Evolutionary conservation across 2,329 filamentous ascomycete species (phyloP).

Genomic region (Colletotrichum coccodes): DNA sequence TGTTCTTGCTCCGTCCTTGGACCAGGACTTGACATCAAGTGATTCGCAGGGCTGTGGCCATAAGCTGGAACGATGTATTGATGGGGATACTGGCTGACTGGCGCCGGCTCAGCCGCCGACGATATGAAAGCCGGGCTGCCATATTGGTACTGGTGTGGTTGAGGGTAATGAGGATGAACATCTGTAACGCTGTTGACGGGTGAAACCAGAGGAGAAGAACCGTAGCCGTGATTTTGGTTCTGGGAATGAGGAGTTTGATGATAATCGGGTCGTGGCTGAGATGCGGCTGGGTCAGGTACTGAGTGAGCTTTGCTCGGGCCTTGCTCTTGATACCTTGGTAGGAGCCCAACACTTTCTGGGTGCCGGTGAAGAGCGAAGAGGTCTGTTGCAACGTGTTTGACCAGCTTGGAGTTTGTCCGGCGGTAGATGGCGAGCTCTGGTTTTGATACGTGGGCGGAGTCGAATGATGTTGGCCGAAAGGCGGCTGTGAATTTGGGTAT

Average conservation of each 20-base stretch:
- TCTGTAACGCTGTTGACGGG: background rate
- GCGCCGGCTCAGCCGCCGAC: no score
- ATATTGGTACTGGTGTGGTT: background rate
- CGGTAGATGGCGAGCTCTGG: background rate
- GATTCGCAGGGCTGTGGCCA: background rate
- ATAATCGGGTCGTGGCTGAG: background rate
- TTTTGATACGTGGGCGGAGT: background rate
- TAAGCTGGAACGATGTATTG: background rate
- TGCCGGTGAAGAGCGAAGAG: background rate
- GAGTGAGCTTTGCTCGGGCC: background rate
- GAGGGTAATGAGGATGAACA: no score
- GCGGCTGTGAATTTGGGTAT: background rate
- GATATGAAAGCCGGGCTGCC: background rate
- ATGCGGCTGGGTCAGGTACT: constrained; percentile 1
- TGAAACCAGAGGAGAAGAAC: background rate
- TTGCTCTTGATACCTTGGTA: constrained; percentile 6
- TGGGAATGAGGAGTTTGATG: background rate
- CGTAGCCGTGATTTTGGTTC: background rate
- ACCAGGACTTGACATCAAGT: background rate
- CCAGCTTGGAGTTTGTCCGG: background rate
- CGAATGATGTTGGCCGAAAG: background rate
- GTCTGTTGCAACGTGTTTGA: background rate
- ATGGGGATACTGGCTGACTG: background rate
- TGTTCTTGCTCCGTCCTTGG: background rate
- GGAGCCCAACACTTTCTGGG: constrained; percentile 1